Percentiles rank a stretch among this genome's conserved stretches.
phyloP scores from a whole-genome alignment of 768 basidiomycete species.

The Butyriboletus loyo region DNA sequence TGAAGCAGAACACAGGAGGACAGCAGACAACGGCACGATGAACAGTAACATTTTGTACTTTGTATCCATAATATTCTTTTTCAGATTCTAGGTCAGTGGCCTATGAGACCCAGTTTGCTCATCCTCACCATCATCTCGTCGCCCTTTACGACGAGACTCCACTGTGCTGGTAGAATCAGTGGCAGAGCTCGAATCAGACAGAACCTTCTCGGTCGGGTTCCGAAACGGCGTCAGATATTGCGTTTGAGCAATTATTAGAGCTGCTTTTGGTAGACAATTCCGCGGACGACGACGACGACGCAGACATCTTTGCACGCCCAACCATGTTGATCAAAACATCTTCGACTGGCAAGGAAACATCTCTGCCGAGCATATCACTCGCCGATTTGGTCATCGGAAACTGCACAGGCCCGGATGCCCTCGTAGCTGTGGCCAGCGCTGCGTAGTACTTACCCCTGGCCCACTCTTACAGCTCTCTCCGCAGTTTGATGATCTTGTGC shows the following conservation, averaged over 20 bases:
- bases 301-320: neutral
- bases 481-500: neutral
- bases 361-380: neutral
- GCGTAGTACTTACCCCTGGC: neutral
- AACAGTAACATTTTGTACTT: conserved; percentile 1
- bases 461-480: neutral
- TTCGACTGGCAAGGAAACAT: neutral
- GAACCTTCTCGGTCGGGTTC: neutral
- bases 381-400: neutral
- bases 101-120: neutral
- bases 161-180: neutral
- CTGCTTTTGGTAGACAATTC: neutral
- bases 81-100: neutral
- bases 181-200: neutral
- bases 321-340: neutral
- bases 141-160: neutral
- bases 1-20: conserved; percentile 53
- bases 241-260: neutral
- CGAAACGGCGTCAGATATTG: neutral
- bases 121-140: neutral
- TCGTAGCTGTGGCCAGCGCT: neutral
- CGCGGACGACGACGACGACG: neutral
- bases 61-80: conserved; percentile 1
- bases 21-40: conserved; percentile 63
- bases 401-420: no score